Evolutionary conservation across 2,329 filamentous ascomycete species (phyloP).

Genomic region (Teratosphaeria pseudoeucalypti): DNA sequence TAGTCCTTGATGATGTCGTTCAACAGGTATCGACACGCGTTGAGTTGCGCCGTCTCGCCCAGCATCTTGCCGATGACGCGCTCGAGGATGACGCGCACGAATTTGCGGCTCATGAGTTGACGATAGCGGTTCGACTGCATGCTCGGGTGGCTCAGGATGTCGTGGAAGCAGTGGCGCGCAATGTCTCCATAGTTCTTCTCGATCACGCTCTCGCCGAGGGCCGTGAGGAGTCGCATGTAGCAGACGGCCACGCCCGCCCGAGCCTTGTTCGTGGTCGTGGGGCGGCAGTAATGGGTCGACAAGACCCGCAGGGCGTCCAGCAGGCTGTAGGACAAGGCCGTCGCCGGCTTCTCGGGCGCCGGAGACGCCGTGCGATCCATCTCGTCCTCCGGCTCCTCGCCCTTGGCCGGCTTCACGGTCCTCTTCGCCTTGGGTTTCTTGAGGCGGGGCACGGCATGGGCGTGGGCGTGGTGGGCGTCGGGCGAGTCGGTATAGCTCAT

Average conservation of each 20-base stretch:
- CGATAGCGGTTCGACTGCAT: constrained; percentile 81
- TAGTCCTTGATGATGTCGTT: constrained; percentile 92
- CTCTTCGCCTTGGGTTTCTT: constrained; percentile 66
- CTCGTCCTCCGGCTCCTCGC: constrained; percentile 55
- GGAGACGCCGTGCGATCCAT: constrained; percentile 62
- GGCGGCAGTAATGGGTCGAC: constrained; percentile 67
- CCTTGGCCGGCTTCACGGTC: constrained; percentile 46
- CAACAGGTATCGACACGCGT: constrained; percentile 69
- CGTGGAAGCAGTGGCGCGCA: constrained; percentile 66
- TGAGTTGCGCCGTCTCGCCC: constrained; percentile 78
- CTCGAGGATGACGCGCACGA: constrained; percentile 73
- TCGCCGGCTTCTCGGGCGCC: constrained; percentile 60
- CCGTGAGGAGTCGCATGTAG: constrained; percentile 70
- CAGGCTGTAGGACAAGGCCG: constrained; percentile 62
- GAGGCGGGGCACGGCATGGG: constrained; percentile 45
- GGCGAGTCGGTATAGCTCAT: constrained; percentile 51
- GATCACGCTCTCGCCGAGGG: constrained; percentile 70
- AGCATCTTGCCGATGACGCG: constrained; percentile 74
- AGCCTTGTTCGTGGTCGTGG: constrained; percentile 67
- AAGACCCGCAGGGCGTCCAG: constrained; percentile 68
- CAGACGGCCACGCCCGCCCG: constrained; percentile 78
- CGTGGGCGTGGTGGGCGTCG: constrained; percentile 26
- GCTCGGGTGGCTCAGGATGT: constrained; percentile 65
- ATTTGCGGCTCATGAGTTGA: constrained; percentile 71
- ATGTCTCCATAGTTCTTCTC: constrained; percentile 75